phyloP scores from a whole-genome alignment of 2,329 filamentous ascomycete species.

The Cladophialophora bantiana region DNA sequence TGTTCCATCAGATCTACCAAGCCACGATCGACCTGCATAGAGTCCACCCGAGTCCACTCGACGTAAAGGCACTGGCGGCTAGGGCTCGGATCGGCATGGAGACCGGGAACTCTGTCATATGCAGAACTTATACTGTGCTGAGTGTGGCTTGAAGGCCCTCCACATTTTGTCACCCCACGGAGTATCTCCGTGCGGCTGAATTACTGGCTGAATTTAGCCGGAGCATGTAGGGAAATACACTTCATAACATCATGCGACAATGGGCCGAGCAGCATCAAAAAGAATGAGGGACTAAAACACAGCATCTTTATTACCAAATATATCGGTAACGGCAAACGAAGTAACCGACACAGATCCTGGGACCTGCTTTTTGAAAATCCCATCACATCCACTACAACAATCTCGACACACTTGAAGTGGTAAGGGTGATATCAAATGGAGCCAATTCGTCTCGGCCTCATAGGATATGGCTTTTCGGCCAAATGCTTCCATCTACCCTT shows the following conservation, averaged over 20 bases:
- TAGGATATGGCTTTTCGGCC: slow-evolving; percentile 69
- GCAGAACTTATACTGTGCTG: not conserved
- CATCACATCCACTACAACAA: not conserved
- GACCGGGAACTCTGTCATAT: not conserved
- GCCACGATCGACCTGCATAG: not conserved
- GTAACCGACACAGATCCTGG: not conserved
- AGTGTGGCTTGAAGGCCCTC: not conserved
- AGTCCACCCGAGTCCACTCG: not conserved
- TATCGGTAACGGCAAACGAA: not conserved
- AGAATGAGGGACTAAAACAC: not conserved
- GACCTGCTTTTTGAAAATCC: not conserved
- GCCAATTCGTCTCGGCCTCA: slow-evolving; percentile 61
- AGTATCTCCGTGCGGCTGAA: slow-evolving; percentile 21
- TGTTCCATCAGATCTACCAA: not conserved
- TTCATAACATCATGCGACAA: slow-evolving; percentile 5
- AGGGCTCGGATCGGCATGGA: not conserved
- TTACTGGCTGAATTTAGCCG: slow-evolving; percentile 23
- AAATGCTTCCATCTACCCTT: slow-evolving; percentile 86
- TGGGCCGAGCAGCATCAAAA: not conserved
- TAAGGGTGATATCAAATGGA: slow-evolving; percentile 9
- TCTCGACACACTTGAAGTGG: slow-evolving; percentile 3
- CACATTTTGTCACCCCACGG: slow-evolving; percentile 17
- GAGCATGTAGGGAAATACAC: not conserved
- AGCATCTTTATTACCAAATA: not conserved
- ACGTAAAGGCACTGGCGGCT: not conserved